Evolutionary conservation across 306 rosid genomes (phyloP), one percentile per base, ranked within the genome.

Genomic region (Ziziphus jujuba): DNA sequence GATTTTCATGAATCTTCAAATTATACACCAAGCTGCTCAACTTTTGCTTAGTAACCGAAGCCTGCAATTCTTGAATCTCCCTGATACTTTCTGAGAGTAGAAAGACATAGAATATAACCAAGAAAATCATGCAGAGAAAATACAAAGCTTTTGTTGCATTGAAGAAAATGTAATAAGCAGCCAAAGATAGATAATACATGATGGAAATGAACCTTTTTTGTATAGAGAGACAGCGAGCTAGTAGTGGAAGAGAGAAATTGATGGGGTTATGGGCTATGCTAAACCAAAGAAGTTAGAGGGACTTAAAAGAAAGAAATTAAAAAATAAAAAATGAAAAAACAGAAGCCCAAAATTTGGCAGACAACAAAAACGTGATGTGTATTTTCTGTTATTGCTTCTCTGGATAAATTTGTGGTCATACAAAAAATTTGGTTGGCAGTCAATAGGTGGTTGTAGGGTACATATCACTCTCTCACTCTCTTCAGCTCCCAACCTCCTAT

Each of bases 141-240:
- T 59, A 67, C 50, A 56, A 14, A 52, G 28, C 65, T 61, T 59
- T 75, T 6, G 75, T 61, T 57, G 84, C 72, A 73, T 80, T 80
- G 73, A 76, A 80, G 48, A 80, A 80, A 17, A 80, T 59, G 63
- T 54, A 57, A 68, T 76, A 80, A 0, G 81, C 81, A 61, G 44
- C 76, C 69, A 67, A 13, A 34, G 73, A 58, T 44, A 80, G 8
- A 44, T 47, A 33, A 57, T 48, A 57, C 77, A 72, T 72, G 34
- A 20, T 50, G 9, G 3, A 45, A 10, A 45, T 45, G 17, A 13
- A 33, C 16, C 44, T 23, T 47, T 36, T 19, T 21, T 56, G 44
- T 2, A 23, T 1, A 2, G 54, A 36, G 54, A 61, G 31, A 23
- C 15, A 21, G 62, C 22, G 45, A 23, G 53, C 24, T 17, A 38